These are phyloP conservation scores for Salix dunnii DNA, from an alignment of 345 rosid species.

Conservation along the genomic window DNA sequence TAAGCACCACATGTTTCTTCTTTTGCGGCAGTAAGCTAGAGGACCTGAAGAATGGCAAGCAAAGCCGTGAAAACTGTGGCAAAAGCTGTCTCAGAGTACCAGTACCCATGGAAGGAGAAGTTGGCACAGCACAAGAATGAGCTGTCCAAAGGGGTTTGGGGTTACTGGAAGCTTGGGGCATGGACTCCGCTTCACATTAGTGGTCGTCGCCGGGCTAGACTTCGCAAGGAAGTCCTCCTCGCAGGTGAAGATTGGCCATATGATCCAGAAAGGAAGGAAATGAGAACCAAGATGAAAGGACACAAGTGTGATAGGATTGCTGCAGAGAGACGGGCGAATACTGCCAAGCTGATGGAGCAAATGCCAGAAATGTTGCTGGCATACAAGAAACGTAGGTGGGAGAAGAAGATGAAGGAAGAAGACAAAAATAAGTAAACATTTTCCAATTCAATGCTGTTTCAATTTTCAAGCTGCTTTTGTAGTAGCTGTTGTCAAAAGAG, in stretches of 20 bases:
- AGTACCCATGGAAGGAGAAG: conserved; percentile 80
- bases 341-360: conserved; percentile 75
- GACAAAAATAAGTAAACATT: conserved; percentile 37
- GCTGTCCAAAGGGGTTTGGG: conserved; percentile 83
- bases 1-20: not conserved
- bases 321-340: conserved; percentile 79
- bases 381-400: conserved; percentile 95
- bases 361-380: conserved; percentile 82
- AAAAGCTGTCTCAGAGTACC: conserved; percentile 53
- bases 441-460: not conserved
- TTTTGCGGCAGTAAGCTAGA: not conserved
- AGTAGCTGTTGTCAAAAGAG: too few species aligned
- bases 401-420: conserved; percentile 91
- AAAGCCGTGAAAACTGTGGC: conserved; percentile 60
- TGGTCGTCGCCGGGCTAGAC: conserved; percentile 78
- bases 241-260: conserved; percentile 39
- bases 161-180: conserved; percentile 87
- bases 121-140: conserved; percentile 66
- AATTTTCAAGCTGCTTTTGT: too few species aligned
- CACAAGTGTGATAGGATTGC: conserved; percentile 77
- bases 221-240: conserved; percentile 74
- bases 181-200: conserved; percentile 90
- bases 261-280: too few species aligned
- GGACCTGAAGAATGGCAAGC: conserved; percentile 53
- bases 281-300: conserved; percentile 40